Evolutionary conservation across 2,329 filamentous ascomycete species (phyloP).

Genomic region (Fusarium graminum): DNA sequence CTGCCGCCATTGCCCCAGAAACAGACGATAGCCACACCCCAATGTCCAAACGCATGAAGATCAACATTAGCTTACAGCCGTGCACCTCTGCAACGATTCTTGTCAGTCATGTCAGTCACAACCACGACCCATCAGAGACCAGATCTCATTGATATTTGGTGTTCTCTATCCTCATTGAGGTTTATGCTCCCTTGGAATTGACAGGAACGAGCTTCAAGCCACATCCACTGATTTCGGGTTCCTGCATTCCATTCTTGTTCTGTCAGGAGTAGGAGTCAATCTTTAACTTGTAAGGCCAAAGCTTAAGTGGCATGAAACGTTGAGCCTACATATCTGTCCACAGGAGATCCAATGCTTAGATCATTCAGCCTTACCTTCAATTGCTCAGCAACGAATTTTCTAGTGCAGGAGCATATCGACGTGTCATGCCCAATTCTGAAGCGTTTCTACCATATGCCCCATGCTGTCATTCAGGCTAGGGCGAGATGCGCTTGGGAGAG

Average conservation of each 20-base stretch:
- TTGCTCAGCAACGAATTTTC: slow-evolving; percentile 18
- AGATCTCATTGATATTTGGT: background rate
- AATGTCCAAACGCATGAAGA: slow-evolving; percentile 22
- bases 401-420: slow-evolving; percentile 12
- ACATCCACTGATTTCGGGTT: slow-evolving; percentile 16
- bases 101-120: background rate
- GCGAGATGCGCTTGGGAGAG: slow-evolving; percentile 4
- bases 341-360: background rate
- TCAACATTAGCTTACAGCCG: slow-evolving; percentile 17
- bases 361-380: slow-evolving; percentile 14
- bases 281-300: slow-evolving; percentile 14
- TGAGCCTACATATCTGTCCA: background rate
- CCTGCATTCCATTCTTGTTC: slow-evolving; percentile 19
- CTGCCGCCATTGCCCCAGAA: slow-evolving; percentile 49
- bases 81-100: background rate
- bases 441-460: background rate
- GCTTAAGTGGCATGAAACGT: slow-evolving; percentile 9
- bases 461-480: slow-evolving; percentile 1
- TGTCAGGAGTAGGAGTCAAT: background rate
- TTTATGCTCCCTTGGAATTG: slow-evolving; percentile 1
- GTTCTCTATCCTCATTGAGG: background rate
- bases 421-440: slow-evolving; percentile 16
- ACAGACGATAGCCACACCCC: slow-evolving; percentile 39
- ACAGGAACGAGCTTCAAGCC: slow-evolving; percentile 13
- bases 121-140: background rate